Percentiles rank a stretch among this genome's conserved stretches.
phyloP scores from a whole-genome alignment of 106 monocot species.

The Dendrobium catenatum region DNA sequence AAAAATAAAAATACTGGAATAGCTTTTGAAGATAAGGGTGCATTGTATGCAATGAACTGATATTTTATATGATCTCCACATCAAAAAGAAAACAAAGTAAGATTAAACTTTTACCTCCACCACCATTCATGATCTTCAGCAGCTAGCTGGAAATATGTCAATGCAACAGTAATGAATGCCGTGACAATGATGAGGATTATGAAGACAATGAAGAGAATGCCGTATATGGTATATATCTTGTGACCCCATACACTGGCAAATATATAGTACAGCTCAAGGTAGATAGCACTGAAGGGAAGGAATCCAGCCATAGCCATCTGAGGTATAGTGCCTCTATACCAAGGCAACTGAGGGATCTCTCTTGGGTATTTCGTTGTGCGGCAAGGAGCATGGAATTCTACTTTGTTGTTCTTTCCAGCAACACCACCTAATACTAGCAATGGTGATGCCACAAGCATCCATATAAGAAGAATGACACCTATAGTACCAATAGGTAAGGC shows the following conservation, averaged over 20 bases:
- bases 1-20: too few species aligned
- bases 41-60: background rate
- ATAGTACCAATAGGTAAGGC: slow-evolving; percentile 78
- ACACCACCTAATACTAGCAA: slow-evolving; percentile 70
- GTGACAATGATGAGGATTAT: slow-evolving; percentile 77
- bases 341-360: slow-evolving; percentile 65
- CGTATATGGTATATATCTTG: slow-evolving; percentile 72
- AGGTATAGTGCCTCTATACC: slow-evolving; percentile 65
- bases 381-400: slow-evolving; percentile 65
- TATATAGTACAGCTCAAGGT: slow-evolving; percentile 74
- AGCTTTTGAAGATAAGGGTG: too few species aligned
- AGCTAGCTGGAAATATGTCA: slow-evolving; percentile 72
- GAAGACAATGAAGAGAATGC: slow-evolving; percentile 72
- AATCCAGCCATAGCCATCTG: slow-evolving; percentile 81
- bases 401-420: slow-evolving; percentile 61
- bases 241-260: slow-evolving; percentile 86
- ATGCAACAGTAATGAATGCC: slow-evolving; percentile 65
- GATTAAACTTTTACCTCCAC: slow-evolving; percentile 52
- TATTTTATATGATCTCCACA: background rate
- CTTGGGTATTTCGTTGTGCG: slow-evolving; percentile 69
- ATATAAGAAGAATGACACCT: slow-evolving; percentile 67
- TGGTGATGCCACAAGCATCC: slow-evolving; percentile 65
- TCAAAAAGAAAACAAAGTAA: background rate
- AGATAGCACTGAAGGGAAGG: slow-evolving; percentile 75
- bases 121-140: slow-evolving; percentile 80